These are phyloP conservation scores for Nakazawaea holstii DNA, from an alignment of 805 yeast species.

Conservation along the genomic window DNA sequence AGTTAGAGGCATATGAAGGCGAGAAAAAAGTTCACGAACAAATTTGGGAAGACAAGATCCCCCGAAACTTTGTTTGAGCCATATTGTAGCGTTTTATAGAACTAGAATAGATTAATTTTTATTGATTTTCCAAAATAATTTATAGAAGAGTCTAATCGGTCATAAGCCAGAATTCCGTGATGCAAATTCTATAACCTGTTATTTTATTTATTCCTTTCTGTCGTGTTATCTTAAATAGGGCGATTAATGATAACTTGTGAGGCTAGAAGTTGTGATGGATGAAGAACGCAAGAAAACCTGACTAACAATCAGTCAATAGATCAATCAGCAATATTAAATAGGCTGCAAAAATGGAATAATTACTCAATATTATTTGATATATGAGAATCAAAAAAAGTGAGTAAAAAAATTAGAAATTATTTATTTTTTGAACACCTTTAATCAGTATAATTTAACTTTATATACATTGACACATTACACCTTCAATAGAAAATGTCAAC, in stretches of 20 bases:
- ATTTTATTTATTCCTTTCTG: neutral
- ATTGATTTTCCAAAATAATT: neutral
- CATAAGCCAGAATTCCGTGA: neutral
- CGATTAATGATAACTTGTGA: too few species aligned
- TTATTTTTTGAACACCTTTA: too few species aligned
- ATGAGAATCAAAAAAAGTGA: neutral
- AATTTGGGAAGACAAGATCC: constrained; percentile 28
- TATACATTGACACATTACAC: too few species aligned
- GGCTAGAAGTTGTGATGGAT: too few species aligned
- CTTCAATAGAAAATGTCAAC: neutral
- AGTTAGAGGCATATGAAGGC: constrained; percentile 30
- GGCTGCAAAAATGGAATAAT: too few species aligned
- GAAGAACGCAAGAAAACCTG: too few species aligned
- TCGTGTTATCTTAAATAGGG: too few species aligned
- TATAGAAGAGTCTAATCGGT: neutral
- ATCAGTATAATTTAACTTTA: too few species aligned
- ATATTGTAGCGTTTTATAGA: neutral
- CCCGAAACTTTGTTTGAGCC: constrained; percentile 26
- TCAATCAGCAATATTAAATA: too few species aligned
- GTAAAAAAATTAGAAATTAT: neutral
- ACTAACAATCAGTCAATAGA: too few species aligned
- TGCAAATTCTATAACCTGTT: too few species aligned
- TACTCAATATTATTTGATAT: too few species aligned
- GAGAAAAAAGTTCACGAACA: constrained; percentile 26
- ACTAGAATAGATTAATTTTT: neutral